These are phyloP conservation scores for Lomentospora prolificans DNA, from an alignment of 2,329 filamentous ascomycete species.

Conservation along the genomic window DNA sequence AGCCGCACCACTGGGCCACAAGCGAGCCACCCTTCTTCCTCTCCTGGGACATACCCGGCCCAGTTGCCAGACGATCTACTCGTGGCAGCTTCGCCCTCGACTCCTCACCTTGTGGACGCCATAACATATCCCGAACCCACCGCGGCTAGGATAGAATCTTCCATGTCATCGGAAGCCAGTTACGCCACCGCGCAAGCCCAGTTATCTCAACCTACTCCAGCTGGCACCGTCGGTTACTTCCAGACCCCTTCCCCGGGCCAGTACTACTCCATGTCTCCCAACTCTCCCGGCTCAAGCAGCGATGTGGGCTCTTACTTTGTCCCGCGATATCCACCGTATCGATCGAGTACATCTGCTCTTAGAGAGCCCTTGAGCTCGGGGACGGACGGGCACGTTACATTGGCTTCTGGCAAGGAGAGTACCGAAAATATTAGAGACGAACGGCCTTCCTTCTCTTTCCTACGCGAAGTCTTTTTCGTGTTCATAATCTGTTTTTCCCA, in stretches of 20 bases:
- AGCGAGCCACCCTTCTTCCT: not conserved
- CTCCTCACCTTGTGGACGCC: not conserved
- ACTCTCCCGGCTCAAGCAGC: not conserved
- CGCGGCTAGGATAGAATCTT: not conserved
- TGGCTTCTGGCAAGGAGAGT: not conserved
- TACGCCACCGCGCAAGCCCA: not conserved
- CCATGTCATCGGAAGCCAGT: not conserved
- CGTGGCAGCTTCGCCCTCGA: not conserved
- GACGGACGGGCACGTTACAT: not conserved
- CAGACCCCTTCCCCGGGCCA: not conserved
- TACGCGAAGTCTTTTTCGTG: conserved; percentile 12
- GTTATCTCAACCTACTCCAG: not conserved
- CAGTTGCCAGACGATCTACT: not conserved
- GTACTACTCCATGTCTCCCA: not conserved
- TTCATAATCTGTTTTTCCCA: conserved; percentile 9
- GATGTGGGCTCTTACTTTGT: not conserved
- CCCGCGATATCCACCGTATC: conserved; percentile 5
- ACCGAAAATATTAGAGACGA: not conserved
- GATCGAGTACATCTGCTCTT: not conserved
- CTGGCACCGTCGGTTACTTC: not conserved
- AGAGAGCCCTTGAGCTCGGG: not conserved
- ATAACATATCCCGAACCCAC: not conserved
- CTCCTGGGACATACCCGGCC: not conserved
- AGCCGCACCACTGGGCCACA: not conserved
- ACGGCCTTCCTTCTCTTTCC: conserved; percentile 8